Base-by-base conservation (phyloP, 2,329 filamentous ascomycete genomes). In the Blastomyces parvus region DNA sequence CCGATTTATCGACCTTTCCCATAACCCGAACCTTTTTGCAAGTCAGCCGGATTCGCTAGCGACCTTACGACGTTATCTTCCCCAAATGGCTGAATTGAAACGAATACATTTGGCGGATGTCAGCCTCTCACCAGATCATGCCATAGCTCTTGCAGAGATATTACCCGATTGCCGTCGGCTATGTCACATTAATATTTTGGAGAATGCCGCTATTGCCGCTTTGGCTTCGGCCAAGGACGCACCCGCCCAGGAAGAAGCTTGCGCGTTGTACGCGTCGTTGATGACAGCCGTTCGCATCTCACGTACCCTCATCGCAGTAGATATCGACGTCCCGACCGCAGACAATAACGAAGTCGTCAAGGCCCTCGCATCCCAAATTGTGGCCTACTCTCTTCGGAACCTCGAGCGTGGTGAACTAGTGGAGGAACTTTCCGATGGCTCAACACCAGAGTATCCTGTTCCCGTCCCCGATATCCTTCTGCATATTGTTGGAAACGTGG, bases 301-400 rank as follows among this genome's bases (percentile, higher is more conserved):
- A 0, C 84, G 85, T 60, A 89, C 88, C 17, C 83, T 99, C 40
- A 86, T 97, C 38, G 93, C 91, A 64, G 84, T 99, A 64, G 94
- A 97, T 72, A 90, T 97, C 64, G 92, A 97, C 69, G 87, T 95
- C 1, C 94, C 93, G 0, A 86, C 83, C 40, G 81, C 86, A 27
- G 86, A 90, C 63, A 89, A 88, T n/a, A 90, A 89, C 62, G 94
- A 97, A 73, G 85, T 97, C 30, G 89, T 97, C 70, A 95, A 91
- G 75, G 92, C 91, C 2, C 82, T 97, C 69, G 92, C 91, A 0
- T 95, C 93, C 71, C 92, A 96, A 74, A 89, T 96, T n/a, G 88
- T 97, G 53, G 93, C 91, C 0, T 97, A 97, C 74, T 96, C 90
- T 66, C 82, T 99, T 66, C 86, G 89, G 63, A 99, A 99, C 70